phyloP scores from a whole-genome alignment of 176 grass and related monocot species.

The Phragmites australis region DNA sequence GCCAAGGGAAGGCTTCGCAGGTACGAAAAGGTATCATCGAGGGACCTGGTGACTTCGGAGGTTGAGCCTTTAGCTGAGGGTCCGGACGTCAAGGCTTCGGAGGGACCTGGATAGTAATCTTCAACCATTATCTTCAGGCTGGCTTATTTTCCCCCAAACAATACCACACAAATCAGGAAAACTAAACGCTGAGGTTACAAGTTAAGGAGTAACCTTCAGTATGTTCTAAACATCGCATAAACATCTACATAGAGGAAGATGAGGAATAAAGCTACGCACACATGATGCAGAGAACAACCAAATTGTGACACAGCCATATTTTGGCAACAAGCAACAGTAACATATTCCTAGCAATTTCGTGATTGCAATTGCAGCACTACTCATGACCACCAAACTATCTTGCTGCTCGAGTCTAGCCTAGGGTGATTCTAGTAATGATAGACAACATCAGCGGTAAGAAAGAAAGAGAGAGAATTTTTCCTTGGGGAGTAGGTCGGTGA shows the following conservation, averaged over 20 bases:
- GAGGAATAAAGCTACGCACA: not conserved
- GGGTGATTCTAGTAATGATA: not conserved
- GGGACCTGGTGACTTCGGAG: too few relatives aligned
- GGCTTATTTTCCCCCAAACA: too few relatives aligned
- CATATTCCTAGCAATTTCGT: not conserved
- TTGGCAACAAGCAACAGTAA: not conserved
- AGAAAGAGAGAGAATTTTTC: not conserved
- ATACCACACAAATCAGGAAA: not conserved
- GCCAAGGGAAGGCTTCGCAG: too few relatives aligned
- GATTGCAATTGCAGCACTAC: not conserved
- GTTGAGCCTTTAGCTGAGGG: too few relatives aligned
- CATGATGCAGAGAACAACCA: not conserved
- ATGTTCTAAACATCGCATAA: not conserved
- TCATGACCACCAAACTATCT: not conserved
- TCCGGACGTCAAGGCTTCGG: too few relatives aligned
- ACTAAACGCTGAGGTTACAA: not conserved
- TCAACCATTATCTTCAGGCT: too few relatives aligned
- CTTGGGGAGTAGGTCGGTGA: constrained; percentile 63
- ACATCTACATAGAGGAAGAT: not conserved
- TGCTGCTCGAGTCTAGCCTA: not conserved
- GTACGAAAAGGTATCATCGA: too few relatives aligned
- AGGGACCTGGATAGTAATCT: too few relatives aligned
- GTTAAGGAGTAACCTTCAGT: too few relatives aligned
- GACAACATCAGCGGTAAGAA: not conserved
- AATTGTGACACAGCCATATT: not conserved